A percentile compares a stretch with the other conserved stretches of the same genome.
Evolutionary conservation across 345 rosid genomes (phyloP).

Genomic region (Firmiana major): DNA sequence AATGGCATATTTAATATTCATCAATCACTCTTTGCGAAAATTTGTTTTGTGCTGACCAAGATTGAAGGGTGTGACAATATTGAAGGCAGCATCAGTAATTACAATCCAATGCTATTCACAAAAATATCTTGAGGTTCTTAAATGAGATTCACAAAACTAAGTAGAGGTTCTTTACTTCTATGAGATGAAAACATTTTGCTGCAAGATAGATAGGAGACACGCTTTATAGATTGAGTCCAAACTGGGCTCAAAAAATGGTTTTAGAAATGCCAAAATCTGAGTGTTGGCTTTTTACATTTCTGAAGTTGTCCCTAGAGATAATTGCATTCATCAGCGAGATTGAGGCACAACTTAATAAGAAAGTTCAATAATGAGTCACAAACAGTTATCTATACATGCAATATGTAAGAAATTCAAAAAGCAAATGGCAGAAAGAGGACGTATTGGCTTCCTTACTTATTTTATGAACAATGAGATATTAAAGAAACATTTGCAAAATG

Average conservation of each 20-base stretch:
- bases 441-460: too few species aligned
- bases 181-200: not conserved
- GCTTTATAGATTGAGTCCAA: too few species aligned
- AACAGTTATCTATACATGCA: not conserved
- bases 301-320: too few species aligned
- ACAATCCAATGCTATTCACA: not conserved
- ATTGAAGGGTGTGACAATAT: not conserved
- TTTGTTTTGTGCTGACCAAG: not conserved
- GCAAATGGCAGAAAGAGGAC: not conserved
- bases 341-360: too few species aligned
- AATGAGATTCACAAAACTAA: not conserved
- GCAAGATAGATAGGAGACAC: too few species aligned
- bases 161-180: not conserved
- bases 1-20: not conserved
- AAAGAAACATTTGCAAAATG: too few species aligned
- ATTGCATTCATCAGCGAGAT: too few species aligned
- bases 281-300: too few species aligned
- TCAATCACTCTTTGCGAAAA: not conserved
- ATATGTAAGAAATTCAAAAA: not conserved
- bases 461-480: too few species aligned
- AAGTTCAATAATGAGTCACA: not conserved
- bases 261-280: too few species aligned
- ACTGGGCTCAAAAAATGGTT: too few species aligned
- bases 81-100: not conserved
- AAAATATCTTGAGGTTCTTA: not conserved